Evolutionary conservation across 441 rosid genomes (phyloP), one percentile per base, ranked within the genome.

Genomic region (Theobroma grandiflorum): DNA sequence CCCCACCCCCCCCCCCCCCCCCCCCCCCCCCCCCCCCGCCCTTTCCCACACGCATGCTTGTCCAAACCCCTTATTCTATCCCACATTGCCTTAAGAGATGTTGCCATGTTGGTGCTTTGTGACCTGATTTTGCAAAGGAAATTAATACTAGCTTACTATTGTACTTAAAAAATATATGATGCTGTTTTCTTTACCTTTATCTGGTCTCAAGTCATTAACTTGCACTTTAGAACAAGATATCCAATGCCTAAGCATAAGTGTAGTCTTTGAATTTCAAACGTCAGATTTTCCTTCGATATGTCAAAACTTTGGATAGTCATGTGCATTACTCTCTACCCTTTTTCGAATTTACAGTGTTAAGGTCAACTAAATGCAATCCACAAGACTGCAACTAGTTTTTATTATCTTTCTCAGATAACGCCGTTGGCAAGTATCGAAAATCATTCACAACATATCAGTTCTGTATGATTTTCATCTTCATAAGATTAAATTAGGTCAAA

Each of bases 381-480:
- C 52, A 71, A 50, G 22, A 50, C 38, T 15, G 57, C 8, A 33
- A 35, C 61, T 71, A 15, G 43, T 53, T 49, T 52, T 38, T 69
- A 45, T 6, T 7, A 69, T 26, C 38, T 47, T 70, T 31, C 42
- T 70, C 26, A 72, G 52, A 52, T 33, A 52, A 9, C 52, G 62
- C 62, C 62, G 52, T 15, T 49, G 11, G 12, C 16, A 69, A 47
- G 58, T 47, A 45, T 6, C 3, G 12, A 16, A 69, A 47, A 49
- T 8, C 15, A 16, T 49, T 50, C 43, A 71, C 14, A 49, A 49
- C 59, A 70, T 47, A 70, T 52, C 47, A 52, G 61, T 72, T 72
- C 38, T 50, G 75, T 45, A 52, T 16, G 62, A 72, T 50, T 35
- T 16, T 72, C 45, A 33, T 52, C 52, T 50, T 72, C 8, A 8